Base-by-base conservation (phyloP, 371 early-diverging fungal genomes). In the Apophysomyces sp. region DNA sequence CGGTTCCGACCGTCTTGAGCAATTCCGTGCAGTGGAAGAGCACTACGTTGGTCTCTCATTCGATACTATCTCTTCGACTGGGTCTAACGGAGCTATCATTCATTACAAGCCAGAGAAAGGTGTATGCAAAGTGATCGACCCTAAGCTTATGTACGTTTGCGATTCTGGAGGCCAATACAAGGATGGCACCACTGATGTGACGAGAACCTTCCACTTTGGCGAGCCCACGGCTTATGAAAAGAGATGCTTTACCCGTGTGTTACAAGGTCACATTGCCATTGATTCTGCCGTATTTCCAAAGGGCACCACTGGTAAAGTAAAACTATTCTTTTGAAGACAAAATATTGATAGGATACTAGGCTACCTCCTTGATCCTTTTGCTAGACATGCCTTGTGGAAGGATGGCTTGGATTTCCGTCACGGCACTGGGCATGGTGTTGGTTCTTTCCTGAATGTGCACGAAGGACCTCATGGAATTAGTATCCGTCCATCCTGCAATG, bases 391-490 rank as follows among this genome's bases (percentile, higher is more conserved):
- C 16, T 82, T 99, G 29, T 99, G 99, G 99, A 74, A 89, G 37
- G 93, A 88, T 18, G 96, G 97, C 5, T 75, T 97, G 39, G 98
- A 99, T 70, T 99, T 86, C 88, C 89, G 94, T n/a, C 99, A 99
- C 71, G 98, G 99, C 31, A 98, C 99, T n/a, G 99, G 99, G 0
- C 99, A 99, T 76, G 99, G 99, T 69, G 99, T 99, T n/a, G 99
- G 99, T 1, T 85, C 93, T 16, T 99, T 90, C 79, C 81, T 99
- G 66, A 96, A 97, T 74, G 99, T 99, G 0, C 99, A 99, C 65
- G 99, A 99, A 76, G 92, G 96, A 0, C 99, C 99, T 32, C 99
- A 99, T 49, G 95, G 94, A 55, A 93, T 99, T 58, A 93, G 94
- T 15, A 81, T 89, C 26, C 88, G 97, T 49, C 77, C 82, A 32